Percentiles rank a stretch among this genome's conserved stretches.
phyloP scores from a whole-genome alignment of 208 protist genomes.

The Crithidia acanthocephali region DNA sequence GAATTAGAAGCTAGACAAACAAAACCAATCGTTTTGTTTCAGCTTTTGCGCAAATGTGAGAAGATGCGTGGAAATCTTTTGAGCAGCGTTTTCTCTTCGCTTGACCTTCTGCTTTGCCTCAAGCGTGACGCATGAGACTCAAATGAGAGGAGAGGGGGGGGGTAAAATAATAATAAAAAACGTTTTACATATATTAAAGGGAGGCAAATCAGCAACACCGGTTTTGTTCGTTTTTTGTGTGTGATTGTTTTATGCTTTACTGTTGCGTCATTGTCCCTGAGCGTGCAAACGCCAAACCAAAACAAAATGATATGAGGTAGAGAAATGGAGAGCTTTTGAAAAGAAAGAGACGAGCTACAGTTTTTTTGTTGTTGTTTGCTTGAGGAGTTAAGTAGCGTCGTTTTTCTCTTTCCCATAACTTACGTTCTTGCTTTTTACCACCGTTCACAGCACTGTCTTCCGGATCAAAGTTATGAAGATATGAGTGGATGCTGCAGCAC shows the following conservation, averaged over 20 bases:
- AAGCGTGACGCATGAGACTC: background rate
- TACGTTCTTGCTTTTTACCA: conserved; percentile 5
- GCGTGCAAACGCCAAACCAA: background rate
- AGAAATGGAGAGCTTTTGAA: conserved; percentile 10
- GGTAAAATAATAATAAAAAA: conserved; percentile 14
- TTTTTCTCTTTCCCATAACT: background rate
- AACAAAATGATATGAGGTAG: background rate
- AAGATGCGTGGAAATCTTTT: background rate
- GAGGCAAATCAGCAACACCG: conserved; percentile 11
- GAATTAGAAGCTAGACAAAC: background rate
- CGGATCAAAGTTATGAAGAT: too few relatives aligned
- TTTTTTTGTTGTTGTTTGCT: background rate
- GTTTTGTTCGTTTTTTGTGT: conserved; percentile 17
- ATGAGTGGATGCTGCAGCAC: background rate
- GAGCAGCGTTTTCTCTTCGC: background rate
- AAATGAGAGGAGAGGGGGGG: background rate
- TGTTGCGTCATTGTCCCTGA: conserved; percentile 2
- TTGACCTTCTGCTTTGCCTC: background rate
- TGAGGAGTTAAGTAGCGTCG: background rate
- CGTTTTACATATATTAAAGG: conserved; percentile 3
- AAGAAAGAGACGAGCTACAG: background rate
- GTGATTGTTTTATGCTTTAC: conserved; percentile 1
- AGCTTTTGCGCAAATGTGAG: background rate
- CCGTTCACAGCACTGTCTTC: background rate
- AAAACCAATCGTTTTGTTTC: background rate